Evolutionary conservation across 345 rosid genomes (phyloP).

Genomic region (Citrus mangshanensis): DNA sequence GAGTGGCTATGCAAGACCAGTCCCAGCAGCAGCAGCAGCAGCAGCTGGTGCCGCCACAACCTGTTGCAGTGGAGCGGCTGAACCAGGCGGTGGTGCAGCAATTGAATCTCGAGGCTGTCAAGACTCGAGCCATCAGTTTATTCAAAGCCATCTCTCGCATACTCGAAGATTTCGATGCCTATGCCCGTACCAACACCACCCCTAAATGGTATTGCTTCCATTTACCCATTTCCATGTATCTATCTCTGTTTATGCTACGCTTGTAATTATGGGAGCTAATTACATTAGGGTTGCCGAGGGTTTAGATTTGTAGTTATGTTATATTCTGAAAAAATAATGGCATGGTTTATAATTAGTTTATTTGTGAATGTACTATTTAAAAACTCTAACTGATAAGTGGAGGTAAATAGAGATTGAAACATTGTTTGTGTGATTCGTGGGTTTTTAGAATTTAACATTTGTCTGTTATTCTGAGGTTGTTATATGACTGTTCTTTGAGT

Average conservation of each 20-base stretch:
- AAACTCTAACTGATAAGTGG: neutral
- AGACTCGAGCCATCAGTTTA: conserved; percentile 75
- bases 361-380: neutral
- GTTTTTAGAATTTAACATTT: neutral
- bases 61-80: conserved; percentile 54
- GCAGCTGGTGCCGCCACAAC: conserved; percentile 19
- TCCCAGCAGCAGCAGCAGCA: conserved; percentile 31
- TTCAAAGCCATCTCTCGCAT: conserved; percentile 83
- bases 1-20: conserved; percentile 20
- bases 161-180: conserved; percentile 80
- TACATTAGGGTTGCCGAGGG: neutral
- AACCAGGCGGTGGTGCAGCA: conserved; percentile 62
- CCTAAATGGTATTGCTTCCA: conserved; percentile 65
- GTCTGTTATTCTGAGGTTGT: neutral
- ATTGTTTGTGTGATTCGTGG: neutral
- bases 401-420: neutral
- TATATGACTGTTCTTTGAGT: neutral
- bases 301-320: too few relatives aligned
- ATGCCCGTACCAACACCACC: conserved; percentile 68
- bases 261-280: neutral
- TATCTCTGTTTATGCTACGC: neutral
- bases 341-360: neutral
- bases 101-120: conserved; percentile 74
- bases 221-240: neutral
- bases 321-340: too few relatives aligned